Base-by-base conservation (phyloP, 495 filamentous ascomycete genomes). In the Neurospora sp. region DNA sequence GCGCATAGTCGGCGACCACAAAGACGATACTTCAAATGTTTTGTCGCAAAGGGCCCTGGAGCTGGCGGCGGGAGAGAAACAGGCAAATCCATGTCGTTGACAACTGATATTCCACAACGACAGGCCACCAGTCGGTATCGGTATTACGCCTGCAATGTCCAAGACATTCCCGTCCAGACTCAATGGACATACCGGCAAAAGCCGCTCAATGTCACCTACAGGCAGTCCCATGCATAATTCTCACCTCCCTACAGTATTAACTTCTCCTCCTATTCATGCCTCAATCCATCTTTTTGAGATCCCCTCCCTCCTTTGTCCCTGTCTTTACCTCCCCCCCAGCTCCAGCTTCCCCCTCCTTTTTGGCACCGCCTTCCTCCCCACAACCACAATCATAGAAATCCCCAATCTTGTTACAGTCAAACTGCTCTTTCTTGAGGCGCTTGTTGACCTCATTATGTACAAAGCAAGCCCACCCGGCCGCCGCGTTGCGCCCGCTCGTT, bases 321-420 rank as follows among this genome's bases (percentile, higher is more conserved):
- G 41, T 53, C 41, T 69, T 71, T 73, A 38, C 69, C 11, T 3
- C 40, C 20, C 35, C 11, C 48, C 40, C 20, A 20, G 40, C 39
- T 20, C 27, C 74, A 46, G 27, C 69, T 14, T 12, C 70, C 42
- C 70, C 71, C 70, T 70, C 71, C 61, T 78, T 75, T 68, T 81
- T 78, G 20, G 85, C 81, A 72, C 77, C 80, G 40, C 87, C 89
- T 70, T 94, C 93, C 39, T 93, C 94, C 3, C 90, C 92, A 80
- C 96, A 99, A 14, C 96, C 96, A 76, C 96, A 99, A 80, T 99
- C 94, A 80, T 99, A 99, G 75, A 93, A 92, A 73, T 96, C 93
- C 3, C 93, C 94, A 72, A 99, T 91, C 12, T 93, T 91, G 68
- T 87, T 89, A 77, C 96, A 99, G 79, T 98, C 93, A 80, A 97